These are phyloP conservation scores for Begonia fuchsioides DNA, from an alignment of 306 rosid species.

Conservation along the genomic window DNA sequence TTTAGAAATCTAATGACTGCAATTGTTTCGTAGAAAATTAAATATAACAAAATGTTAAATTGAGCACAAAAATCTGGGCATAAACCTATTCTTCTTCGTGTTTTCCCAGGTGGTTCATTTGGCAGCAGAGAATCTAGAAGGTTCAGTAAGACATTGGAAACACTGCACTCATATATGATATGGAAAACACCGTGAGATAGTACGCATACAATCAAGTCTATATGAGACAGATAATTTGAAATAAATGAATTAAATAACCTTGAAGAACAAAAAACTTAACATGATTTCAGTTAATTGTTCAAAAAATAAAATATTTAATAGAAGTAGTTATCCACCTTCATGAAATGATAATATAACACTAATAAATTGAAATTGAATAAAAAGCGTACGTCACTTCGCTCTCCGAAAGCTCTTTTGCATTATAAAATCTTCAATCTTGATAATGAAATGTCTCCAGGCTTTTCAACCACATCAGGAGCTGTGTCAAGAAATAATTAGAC, in stretches of 20 bases:
- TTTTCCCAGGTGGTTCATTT: slow-evolving; percentile 66
- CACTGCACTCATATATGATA: slow-evolving; percentile 36
- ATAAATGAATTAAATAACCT: too few species aligned
- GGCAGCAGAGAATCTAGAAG: slow-evolving; percentile 76
- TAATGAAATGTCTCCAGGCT: slow-evolving; percentile 86
- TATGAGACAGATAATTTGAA: neutral
- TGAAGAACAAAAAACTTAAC: too few species aligned
- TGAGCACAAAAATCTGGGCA: neutral
- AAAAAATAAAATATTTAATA: too few species aligned
- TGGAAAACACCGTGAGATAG: neutral
- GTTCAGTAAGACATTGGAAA: slow-evolving; percentile 33
- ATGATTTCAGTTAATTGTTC: too few species aligned
- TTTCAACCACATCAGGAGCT: slow-evolving; percentile 98
- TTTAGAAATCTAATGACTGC: too few species aligned
- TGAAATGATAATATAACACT: too few species aligned
- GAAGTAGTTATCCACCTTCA: too few species aligned
- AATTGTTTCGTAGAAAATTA: too few species aligned
- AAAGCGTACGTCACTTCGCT: slow-evolving; percentile 45
- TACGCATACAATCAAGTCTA: neutral
- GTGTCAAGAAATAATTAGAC: slow-evolving; percentile 7
- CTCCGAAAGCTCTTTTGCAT: slow-evolving; percentile 81
- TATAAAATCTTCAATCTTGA: slow-evolving; percentile 45
- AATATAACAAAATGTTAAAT: too few species aligned
- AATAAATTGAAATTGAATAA: neutral
- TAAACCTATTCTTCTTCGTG: slow-evolving; percentile 76